Evolutionary conservation across 257 asterid species (phyloP).

Genomic region (Catharanthus roseus): DNA sequence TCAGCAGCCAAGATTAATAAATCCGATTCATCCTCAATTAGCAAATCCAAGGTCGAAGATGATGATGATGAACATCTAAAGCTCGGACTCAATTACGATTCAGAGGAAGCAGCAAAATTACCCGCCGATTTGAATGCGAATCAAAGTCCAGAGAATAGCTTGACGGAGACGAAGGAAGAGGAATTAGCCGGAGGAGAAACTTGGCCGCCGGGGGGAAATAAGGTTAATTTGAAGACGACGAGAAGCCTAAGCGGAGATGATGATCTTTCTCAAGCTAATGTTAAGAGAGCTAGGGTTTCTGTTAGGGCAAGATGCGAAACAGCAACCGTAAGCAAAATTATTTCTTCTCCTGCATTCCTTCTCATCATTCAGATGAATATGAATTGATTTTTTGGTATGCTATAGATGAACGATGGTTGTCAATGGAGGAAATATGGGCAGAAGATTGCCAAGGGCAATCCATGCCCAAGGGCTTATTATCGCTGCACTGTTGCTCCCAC

Average conservation of each 20-base stretch:
- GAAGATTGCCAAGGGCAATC: conserved; percentile 78
- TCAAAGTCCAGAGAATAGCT: conserved; percentile 23
- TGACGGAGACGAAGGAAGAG: conserved; percentile 19
- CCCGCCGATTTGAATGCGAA: conserved; percentile 5
- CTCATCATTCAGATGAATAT: neutral
- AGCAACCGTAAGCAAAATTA: conserved; percentile 51
- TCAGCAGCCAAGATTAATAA: conserved; percentile 26
- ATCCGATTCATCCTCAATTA: conserved; percentile 12
- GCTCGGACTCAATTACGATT: conserved; percentile 28
- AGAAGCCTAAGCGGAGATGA: conserved; percentile 44
- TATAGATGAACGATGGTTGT: conserved; percentile 87
- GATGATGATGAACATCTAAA: conserved; percentile 8
- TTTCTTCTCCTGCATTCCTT: no score
- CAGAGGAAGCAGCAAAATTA: conserved; percentile 1
- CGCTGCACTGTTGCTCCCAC: conserved; percentile 76
- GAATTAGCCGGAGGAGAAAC: conserved; percentile 27
- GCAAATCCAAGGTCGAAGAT: conserved; percentile 15
- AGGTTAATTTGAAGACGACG: conserved; percentile 28
- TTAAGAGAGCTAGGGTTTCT: conserved; percentile 80
- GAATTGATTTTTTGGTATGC: neutral
- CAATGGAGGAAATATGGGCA: conserved; percentile 98
- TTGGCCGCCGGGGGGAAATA: conserved; percentile 18
- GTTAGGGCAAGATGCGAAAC: conserved; percentile 77
- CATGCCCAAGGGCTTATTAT: conserved; percentile 88
- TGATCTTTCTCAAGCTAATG: conserved; percentile 46